Percentiles rank a stretch among this genome's conserved stretches.
These are phyloP conservation scores for Apiospora kogelbergensis DNA, from an alignment of 2,329 filamentous ascomycete species.

Conservation along the genomic window DNA sequence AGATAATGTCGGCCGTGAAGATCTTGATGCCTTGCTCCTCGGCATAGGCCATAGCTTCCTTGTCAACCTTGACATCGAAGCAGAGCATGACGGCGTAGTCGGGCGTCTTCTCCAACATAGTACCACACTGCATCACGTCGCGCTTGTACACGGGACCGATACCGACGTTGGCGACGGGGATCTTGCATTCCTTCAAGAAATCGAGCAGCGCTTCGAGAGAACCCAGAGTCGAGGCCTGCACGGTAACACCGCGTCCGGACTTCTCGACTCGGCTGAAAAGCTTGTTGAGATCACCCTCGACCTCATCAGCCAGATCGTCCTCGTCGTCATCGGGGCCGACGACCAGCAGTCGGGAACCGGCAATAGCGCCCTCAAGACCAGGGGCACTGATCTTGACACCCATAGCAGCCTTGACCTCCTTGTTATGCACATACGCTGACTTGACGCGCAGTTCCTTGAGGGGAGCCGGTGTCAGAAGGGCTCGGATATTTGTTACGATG, in stretches of 20 bases:
- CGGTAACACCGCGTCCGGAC: slow-evolving; percentile 89
- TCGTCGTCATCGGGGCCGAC: slow-evolving; percentile 95
- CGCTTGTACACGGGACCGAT: slow-evolving; percentile 98
- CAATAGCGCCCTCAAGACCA: slow-evolving; percentile 92
- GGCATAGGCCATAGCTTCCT: slow-evolving; percentile 87
- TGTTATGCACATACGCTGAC: slow-evolving; percentile 96
- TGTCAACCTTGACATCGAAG: slow-evolving; percentile 99
- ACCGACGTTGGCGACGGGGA: slow-evolving; percentile 94
- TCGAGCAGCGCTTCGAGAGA: slow-evolving; percentile 95
- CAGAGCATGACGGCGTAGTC: slow-evolving; percentile 99
- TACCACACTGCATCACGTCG: slow-evolving; percentile 91
- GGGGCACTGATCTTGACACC: slow-evolving; percentile 99
- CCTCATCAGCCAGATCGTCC: slow-evolving; percentile 93
- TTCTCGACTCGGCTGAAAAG: slow-evolving; percentile 90
- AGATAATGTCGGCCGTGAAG: slow-evolving; percentile 98
- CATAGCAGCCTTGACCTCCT: slow-evolving; percentile 96
- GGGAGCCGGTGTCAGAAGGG: slow-evolving; percentile 86
- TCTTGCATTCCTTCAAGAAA: slow-evolving; percentile 94
- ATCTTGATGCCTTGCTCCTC: slow-evolving; percentile 96
- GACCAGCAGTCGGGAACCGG: slow-evolving; percentile 90
- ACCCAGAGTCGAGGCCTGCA: slow-evolving; percentile 95
- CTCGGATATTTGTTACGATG: slow-evolving; percentile 93
- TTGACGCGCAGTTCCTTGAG: slow-evolving; percentile 94
- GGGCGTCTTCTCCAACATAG: slow-evolving; percentile 93
- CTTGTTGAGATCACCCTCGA: slow-evolving; percentile 90